Conservation (phyloP, 1,139 yeast genomes). For the Kodamaea suecica region DNA sequence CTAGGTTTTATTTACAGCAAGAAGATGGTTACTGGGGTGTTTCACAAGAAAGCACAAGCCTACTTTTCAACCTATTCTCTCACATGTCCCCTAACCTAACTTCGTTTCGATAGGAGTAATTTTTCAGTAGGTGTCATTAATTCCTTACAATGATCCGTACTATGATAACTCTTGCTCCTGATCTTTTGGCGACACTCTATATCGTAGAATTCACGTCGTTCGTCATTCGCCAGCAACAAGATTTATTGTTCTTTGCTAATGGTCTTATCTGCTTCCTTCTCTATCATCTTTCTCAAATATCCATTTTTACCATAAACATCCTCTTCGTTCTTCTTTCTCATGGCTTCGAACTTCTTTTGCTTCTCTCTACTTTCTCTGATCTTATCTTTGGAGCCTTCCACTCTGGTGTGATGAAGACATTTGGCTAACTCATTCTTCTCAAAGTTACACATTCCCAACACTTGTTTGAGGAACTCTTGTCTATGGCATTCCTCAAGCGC, state of each 20-base stretch:
- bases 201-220: no score
- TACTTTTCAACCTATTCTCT: no score
- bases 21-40: no score
- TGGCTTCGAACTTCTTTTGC: conserved; percentile 51
- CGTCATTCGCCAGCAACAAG: no score
- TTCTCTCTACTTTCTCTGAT: conserved; percentile 56
- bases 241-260: conserved; percentile 1
- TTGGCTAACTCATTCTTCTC: conserved; percentile 74
- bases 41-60: no score
- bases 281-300: conserved; percentile 64
- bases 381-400: conserved; percentile 62
- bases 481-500: conserved; percentile 90
- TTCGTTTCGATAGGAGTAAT: no score
- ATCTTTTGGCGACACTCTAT: no score
- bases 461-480: conserved; percentile 63
- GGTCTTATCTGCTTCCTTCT: conserved; percentile 28
- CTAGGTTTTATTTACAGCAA: no score
- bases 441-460: conserved; percentile 84
- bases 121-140: no score
- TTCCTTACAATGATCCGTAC: no score
- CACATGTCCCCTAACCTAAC: no score
- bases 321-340: conserved; percentile 63
- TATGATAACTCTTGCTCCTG: no score
- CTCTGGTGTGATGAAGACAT: conserved; percentile 78
- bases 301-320: conserved; percentile 79